A percentile compares a stretch with the other conserved stretches of the same genome.
Evolutionary conservation across 78 protist genomes (phyloP).

Genomic region (Dictyostelium purpureum): DNA sequence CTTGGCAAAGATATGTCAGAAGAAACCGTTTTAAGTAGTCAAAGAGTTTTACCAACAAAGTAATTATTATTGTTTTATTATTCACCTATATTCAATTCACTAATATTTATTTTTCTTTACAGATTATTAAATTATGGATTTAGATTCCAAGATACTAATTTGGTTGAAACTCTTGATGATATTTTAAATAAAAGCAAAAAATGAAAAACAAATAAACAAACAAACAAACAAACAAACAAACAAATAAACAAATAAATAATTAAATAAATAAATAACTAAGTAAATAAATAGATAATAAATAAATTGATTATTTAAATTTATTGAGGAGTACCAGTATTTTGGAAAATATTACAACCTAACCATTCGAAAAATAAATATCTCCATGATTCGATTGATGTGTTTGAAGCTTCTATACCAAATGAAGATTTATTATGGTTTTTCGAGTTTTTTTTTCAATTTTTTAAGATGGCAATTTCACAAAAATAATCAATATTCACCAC

Average conservation of each 20-base stretch:
- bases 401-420: too few relatives aligned
- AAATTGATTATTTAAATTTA: too few relatives aligned
- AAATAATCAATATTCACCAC: too few relatives aligned
- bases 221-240: neutral
- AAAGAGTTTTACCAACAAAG: conserved; percentile 18
- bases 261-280: too few relatives aligned
- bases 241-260: neutral
- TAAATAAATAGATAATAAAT: too few relatives aligned
- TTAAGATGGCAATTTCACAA: too few relatives aligned
- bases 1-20: conserved; percentile 62
- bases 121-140: conserved; percentile 11
- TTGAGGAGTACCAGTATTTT: too few relatives aligned
- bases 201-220: neutral
- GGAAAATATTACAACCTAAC: too few relatives aligned
- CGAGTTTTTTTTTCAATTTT: too few relatives aligned
- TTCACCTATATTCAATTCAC: neutral
- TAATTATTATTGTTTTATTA: neutral
- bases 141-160: conserved; percentile 21
- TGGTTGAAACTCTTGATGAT: neutral
- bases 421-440: too few relatives aligned
- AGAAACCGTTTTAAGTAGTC: conserved; percentile 43
- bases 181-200: neutral
- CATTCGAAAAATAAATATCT: too few relatives aligned
- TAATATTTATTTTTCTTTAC: neutral
- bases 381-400: too few relatives aligned